Evolutionary conservation across 345 rosid genomes (phyloP).

Genomic region (Corchorus capsularis): DNA sequence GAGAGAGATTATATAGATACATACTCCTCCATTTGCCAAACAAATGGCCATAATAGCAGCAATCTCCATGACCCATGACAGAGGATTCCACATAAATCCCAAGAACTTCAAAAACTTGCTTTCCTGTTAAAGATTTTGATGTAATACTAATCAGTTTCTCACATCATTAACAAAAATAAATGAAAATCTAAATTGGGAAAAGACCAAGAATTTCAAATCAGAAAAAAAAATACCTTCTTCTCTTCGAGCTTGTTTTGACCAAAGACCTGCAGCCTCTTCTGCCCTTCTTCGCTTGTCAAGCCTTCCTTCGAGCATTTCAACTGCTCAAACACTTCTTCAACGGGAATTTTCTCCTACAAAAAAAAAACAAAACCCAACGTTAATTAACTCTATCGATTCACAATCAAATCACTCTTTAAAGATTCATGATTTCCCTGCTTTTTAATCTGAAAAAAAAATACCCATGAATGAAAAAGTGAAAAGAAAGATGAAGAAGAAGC

Average conservation of each 20-base stretch:
- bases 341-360: conserved; percentile 72
- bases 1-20: not conserved
- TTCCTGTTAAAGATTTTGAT: conserved; percentile 41
- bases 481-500: not conserved
- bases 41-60: conserved; percentile 76
- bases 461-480: too few species aligned
- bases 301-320: conserved; percentile 83
- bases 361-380: not conserved
- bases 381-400: too few species aligned
- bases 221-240: conserved; percentile 46
- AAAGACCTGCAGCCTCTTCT: conserved; percentile 67
- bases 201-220: not conserved
- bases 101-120: conserved; percentile 59
- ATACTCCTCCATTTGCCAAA: conserved; percentile 69
- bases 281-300: conserved; percentile 69
- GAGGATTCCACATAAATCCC: conserved; percentile 85
- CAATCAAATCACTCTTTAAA: too few species aligned
- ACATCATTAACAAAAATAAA: not conserved
- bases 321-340: conserved; percentile 85
- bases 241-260: conserved; percentile 97
- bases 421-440: too few species aligned
- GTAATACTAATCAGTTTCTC: not conserved
- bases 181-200: not conserved
- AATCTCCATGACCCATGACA: conserved; percentile 79
- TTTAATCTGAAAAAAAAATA: too few species aligned